These are phyloP conservation scores for Zygosaccharomyces bailii DNA, from an alignment of 805 yeast species.

Conservation along the genomic window DNA sequence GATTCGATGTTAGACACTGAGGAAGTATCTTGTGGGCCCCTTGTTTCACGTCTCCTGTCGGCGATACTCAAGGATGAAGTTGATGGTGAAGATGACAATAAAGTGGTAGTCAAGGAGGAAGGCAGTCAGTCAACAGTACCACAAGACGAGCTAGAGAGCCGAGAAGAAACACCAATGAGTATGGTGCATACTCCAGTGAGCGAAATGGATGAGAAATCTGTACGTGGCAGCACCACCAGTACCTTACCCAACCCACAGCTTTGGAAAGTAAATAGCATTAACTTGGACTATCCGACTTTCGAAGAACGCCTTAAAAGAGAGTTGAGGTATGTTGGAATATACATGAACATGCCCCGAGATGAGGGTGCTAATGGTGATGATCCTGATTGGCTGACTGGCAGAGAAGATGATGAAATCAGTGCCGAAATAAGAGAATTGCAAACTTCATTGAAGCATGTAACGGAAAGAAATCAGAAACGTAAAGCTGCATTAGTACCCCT, in stretches of 20 bases:
- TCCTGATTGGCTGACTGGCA: constrained; percentile 64
- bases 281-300: constrained; percentile 68
- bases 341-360: constrained; percentile 51
- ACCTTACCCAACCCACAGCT: constrained; percentile 43
- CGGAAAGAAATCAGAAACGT: constrained; percentile 60
- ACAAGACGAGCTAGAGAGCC: constrained; percentile 16
- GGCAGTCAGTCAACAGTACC: constrained; percentile 4
- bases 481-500: constrained; percentile 64
- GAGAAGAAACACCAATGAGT: constrained; percentile 19
- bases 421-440: constrained; percentile 77
- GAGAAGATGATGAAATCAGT: constrained; percentile 93
- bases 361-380: constrained; percentile 34
- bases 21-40: constrained; percentile 83
- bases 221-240: constrained; percentile 28
- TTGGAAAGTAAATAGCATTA: constrained; percentile 45
- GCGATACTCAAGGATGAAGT: constrained; percentile 54
- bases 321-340: constrained; percentile 83
- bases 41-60: constrained; percentile 75
- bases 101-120: constrained; percentile 13
- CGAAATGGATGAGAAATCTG: constrained; percentile 14
- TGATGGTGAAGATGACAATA: constrained; percentile 10
- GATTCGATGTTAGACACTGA: constrained; percentile 69
- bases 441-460: constrained; percentile 56
- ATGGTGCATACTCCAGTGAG: constrained; percentile 24
- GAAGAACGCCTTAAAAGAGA: constrained; percentile 89